Conservation (phyloP, 768 basidiomycete species). For the Lentinula detonsa region DNA sequence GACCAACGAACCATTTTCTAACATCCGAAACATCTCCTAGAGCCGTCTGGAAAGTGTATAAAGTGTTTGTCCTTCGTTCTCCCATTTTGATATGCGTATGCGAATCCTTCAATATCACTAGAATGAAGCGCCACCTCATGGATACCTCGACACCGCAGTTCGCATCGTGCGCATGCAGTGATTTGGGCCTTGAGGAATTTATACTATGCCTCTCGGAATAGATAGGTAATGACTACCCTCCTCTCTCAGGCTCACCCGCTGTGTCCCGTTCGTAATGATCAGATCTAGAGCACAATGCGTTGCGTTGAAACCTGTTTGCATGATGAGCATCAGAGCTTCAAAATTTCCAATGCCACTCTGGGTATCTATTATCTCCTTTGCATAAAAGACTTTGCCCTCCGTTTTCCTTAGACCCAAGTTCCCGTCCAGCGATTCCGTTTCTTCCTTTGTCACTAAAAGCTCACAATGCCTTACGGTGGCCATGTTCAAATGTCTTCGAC, state of each 20-base stretch:
- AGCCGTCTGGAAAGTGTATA: neutral
- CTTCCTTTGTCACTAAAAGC: neutral
- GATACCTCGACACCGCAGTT: neutral
- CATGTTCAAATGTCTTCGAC: neutral
- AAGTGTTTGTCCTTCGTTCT: neutral
- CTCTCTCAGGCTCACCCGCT: neutral
- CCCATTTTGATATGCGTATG: neutral
- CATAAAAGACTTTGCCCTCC: neutral
- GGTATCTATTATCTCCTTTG: neutral
- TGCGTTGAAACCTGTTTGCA: neutral
- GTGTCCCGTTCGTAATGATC: neutral
- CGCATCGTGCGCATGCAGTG: neutral
- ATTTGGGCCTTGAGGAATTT: neutral
- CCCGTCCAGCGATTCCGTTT: neutral
- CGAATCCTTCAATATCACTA: no score
- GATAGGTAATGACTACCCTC: neutral
- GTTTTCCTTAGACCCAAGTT: neutral
- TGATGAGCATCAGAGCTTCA: neutral
- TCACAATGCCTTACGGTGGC: neutral
- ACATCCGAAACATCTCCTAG: neutral
- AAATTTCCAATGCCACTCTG: neutral
- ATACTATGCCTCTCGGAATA: neutral
- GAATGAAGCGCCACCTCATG: neutral
- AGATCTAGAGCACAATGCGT: neutral
- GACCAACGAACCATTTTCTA: neutral